Evolutionary conservation across 2,329 filamentous ascomycete genomes (phyloP).

Genomic region (Davidsoniella eucalypti): DNA sequence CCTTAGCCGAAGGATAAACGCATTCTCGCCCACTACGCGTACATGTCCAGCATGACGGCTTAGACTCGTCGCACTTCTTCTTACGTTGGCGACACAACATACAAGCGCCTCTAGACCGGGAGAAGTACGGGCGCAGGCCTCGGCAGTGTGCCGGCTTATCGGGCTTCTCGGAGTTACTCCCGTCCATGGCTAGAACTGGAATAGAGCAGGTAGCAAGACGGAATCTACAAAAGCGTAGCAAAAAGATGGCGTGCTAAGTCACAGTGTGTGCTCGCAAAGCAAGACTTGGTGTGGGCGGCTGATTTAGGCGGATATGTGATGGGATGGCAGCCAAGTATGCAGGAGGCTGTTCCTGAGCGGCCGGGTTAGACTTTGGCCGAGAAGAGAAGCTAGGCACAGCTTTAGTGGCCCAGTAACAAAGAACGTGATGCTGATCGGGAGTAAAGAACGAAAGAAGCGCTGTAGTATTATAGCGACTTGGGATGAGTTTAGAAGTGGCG

Average conservation of each 20-base stretch:
- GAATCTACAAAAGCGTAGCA: no score
- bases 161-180: background rate
- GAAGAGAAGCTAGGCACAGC: no score
- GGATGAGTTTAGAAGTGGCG: no score
- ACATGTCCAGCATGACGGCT: slow-evolving; percentile 15
- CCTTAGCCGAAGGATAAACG: slow-evolving; percentile 8
- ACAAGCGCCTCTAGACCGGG: slow-evolving; percentile 15
- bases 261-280: background rate
- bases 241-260: no score
- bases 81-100: slow-evolving; percentile 20
- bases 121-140: slow-evolving; percentile 11
- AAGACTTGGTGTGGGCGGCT: background rate
- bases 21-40: slow-evolving; percentile 11
- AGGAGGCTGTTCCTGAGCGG: no score
- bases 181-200: slow-evolving; percentile 1
- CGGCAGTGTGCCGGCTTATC: slow-evolving; percentile 10
- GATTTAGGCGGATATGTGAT: no score
- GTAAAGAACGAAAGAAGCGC: background rate
- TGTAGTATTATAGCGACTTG: background rate
- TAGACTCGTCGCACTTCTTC: slow-evolving; percentile 21
- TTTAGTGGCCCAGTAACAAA: no score
- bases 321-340: no score
- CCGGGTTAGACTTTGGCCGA: no score
- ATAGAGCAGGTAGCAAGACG: no score
- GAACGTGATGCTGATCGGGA: no score